phyloP scores from a whole-genome alignment of 2,329 filamentous ascomycete species.

The Thielaviopsis euricoi region DNA sequence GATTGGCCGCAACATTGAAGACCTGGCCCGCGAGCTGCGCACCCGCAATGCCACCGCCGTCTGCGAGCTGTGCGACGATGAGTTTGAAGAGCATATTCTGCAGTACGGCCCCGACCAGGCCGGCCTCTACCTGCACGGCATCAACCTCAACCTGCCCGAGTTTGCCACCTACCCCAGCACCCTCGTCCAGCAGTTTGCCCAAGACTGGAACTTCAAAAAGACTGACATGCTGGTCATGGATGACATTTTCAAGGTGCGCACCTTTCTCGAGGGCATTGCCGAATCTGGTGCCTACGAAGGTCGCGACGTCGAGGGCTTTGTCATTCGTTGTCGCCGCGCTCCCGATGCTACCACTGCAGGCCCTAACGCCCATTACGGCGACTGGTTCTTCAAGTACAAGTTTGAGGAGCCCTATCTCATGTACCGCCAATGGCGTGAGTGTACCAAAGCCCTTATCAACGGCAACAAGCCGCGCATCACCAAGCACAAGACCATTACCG shows the following conservation, averaged over 20 bases:
- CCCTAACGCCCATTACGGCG: constrained; percentile 37
- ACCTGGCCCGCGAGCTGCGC: constrained; percentile 62
- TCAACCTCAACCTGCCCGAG: constrained; percentile 87
- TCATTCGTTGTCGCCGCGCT: constrained; percentile 69
- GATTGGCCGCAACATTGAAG: constrained; percentile 60
- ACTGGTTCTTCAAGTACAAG: constrained; percentile 99
- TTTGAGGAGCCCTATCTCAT: constrained; percentile 98
- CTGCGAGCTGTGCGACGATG: constrained; percentile 88
- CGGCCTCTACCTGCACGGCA: constrained; percentile 85
- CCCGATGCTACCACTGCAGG: constrained; percentile 32
- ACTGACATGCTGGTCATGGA: constrained; percentile 65
- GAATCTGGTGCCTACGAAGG: constrained; percentile 82
- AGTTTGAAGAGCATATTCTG: constrained; percentile 91
- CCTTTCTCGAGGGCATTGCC: constrained; percentile 68
- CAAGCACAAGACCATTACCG: constrained; percentile 80
- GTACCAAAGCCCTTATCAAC: constrained; percentile 73
- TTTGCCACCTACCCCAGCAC: constrained; percentile 75
- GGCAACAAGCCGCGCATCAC: constrained; percentile 59
- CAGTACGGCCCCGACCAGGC: constrained; percentile 70
- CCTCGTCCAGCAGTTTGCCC: constrained; percentile 78
- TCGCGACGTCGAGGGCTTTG: constrained; percentile 90
- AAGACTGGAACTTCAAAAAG: constrained; percentile 86
- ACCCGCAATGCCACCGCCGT: constrained; percentile 83
- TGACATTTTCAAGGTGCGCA: constrained; percentile 55
- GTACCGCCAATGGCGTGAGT: constrained; percentile 98